Percentiles rank a stretch among this genome's conserved stretches.
Evolutionary conservation across 2,329 filamentous ascomycete genomes (phyloP).

Genomic region (Coniochaeta prunicola): DNA sequence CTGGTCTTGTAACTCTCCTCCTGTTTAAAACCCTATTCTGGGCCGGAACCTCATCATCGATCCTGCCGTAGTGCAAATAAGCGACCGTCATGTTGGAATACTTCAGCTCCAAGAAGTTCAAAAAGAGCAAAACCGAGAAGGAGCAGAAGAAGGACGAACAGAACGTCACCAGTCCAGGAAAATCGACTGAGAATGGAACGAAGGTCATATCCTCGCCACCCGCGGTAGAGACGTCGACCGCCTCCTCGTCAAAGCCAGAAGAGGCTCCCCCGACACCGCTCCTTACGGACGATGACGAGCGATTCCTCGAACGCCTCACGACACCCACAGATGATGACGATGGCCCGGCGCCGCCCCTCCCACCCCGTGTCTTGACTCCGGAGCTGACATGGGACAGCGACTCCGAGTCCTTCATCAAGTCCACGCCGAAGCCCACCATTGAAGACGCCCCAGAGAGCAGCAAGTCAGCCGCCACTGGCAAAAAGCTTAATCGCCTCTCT

Average conservation of each 20-base stretch:
- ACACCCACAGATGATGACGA: conserved; percentile 30
- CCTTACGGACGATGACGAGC: conserved; percentile 49
- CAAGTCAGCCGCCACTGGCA: conserved; percentile 18
- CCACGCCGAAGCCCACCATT: conserved; percentile 12
- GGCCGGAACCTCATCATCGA: not conserved
- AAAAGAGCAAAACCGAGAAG: conserved; percentile 50
- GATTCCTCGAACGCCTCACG: conserved; percentile 50
- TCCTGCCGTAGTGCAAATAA: not conserved
- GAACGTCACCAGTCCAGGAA: conserved; percentile 15
- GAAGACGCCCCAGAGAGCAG: conserved; percentile 18
- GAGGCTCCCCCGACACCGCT: conserved; percentile 33
- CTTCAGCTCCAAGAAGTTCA: conserved; percentile 54
- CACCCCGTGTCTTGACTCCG: conserved; percentile 43
- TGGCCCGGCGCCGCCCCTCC: conserved; percentile 44
- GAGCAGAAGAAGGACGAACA: conserved; percentile 20
- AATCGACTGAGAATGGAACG: conserved; percentile 12
- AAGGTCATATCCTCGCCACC: not conserved
- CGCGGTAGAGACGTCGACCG: not conserved
- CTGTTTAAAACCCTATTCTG: not conserved
- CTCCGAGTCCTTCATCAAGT: conserved; percentile 24
- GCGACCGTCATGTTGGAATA: conserved; percentile 50
- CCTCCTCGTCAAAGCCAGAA: conserved; percentile 11
- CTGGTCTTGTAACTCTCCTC: not conserved
- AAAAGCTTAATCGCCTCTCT: conserved; percentile 30
- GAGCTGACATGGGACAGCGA: conserved; percentile 42